A percentile compares a stretch with the other conserved stretches of the same genome.
These are phyloP conservation scores for Scheffersomyces spartinae DNA, from an alignment of 805 yeast genomes.

Conservation along the genomic window DNA sequence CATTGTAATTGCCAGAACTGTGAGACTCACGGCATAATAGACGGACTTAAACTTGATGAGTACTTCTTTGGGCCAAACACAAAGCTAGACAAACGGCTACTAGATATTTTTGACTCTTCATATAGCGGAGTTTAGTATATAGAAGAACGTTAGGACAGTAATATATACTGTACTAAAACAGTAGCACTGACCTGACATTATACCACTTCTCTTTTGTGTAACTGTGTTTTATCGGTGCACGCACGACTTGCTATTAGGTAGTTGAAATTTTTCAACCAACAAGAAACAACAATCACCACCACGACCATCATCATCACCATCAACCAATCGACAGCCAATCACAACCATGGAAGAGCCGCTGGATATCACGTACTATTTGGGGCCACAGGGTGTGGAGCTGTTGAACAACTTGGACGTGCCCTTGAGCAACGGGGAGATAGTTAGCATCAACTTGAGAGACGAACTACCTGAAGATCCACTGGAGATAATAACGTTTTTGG, in stretches of 20 bases:
- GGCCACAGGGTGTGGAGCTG: conserved; percentile 16
- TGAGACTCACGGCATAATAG: conserved; percentile 33
- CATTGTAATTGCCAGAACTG: conserved; percentile 29
- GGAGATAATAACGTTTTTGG: conserved; percentile 67
- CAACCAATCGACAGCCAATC: no score
- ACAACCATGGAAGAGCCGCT: conserved; percentile 8
- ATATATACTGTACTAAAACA: no score
- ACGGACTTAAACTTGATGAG: conserved; percentile 30
- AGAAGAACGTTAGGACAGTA: no score
- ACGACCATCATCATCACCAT: no score
- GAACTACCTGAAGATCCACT: conserved; percentile 87
- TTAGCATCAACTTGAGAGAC: conserved; percentile 65
- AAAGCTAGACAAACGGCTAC: background rate
- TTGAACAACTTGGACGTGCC: conserved; percentile 51
- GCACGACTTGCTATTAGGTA: background rate
- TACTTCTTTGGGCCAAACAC: conserved; percentile 9
- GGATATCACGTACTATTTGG: conserved; percentile 23
- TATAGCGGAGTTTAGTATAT: no score
- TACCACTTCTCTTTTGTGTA: no score
- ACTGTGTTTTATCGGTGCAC: background rate
- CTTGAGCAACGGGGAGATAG: conserved; percentile 65
- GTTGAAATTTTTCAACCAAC: conserved; percentile 1
- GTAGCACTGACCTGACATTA: no score
- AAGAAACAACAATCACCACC: background rate
- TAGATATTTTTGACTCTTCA: conserved; percentile 1